These are phyloP conservation scores for Nelumbo lutea DNA, from an alignment of 164 flowering plant genomes.

Conservation along the genomic window DNA sequence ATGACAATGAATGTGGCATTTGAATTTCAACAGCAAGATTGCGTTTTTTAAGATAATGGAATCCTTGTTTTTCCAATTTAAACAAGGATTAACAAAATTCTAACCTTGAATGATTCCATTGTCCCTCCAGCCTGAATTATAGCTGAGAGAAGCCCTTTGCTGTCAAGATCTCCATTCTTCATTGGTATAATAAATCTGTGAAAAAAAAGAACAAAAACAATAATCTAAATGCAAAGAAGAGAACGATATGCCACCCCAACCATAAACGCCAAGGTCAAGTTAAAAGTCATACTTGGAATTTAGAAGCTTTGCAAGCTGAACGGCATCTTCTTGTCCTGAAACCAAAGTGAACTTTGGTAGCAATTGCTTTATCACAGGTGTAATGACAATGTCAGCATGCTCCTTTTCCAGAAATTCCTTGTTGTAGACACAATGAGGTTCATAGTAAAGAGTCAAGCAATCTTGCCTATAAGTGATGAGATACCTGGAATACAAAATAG, in stretches of 20 bases:
- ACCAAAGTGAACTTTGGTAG: conserved; percentile 77
- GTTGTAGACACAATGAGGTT: conserved; percentile 89
- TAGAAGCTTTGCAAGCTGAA: conserved; percentile 71
- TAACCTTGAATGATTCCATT: conserved; percentile 74
- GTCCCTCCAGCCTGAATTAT: conserved; percentile 64
- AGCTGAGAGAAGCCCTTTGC: conserved; percentile 69
- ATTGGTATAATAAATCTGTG: conserved; percentile 77
- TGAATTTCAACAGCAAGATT: not conserved
- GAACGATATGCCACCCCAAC: not conserved
- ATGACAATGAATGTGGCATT: not conserved
- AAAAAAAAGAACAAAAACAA: conserved; percentile 10
- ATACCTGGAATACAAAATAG: conserved; percentile 42
- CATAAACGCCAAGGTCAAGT: conserved; percentile 2
- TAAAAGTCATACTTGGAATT: conserved; percentile 53
- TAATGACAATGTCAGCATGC: conserved; percentile 74
- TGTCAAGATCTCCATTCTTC: conserved; percentile 88
- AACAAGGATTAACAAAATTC: not conserved
- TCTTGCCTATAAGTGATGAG: conserved; percentile 49
- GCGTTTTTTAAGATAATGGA: not conserved
- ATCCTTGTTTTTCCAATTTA: not conserved
- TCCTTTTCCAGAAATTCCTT: conserved; percentile 43
- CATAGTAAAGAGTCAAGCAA: conserved; percentile 66
- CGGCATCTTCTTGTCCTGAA: conserved; percentile 97
- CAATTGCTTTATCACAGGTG: conserved; percentile 82
- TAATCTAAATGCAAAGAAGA: not conserved